A percentile compares a stretch with the other conserved stretches of the same genome.
These are phyloP conservation scores for Bocquillonia castaneifolia DNA, from an alignment of 441 rosid species.

Conservation along the genomic window DNA sequence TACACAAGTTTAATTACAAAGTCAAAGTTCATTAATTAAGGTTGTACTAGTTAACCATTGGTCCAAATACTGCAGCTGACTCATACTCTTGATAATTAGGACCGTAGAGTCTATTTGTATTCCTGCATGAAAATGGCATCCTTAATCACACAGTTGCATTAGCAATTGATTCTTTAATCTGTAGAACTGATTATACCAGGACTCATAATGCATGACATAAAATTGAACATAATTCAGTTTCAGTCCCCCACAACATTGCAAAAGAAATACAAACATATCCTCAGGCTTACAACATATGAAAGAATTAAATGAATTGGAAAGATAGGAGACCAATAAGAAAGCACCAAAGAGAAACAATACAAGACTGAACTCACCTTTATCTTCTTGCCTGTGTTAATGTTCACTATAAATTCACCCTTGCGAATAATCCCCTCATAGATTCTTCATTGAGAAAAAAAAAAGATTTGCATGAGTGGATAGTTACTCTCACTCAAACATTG, in stretches of 20 bases:
- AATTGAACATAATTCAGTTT: neutral
- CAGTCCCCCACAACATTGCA: neutral
- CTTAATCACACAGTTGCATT: neutral
- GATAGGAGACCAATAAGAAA: neutral
- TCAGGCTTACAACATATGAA: neutral
- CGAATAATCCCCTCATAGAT: conserved; percentile 88
- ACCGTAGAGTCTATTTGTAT: neutral
- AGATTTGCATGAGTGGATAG: conserved; percentile 12
- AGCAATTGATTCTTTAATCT: neutral
- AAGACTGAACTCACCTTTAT: conserved; percentile 60
- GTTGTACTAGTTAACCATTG: too few species aligned
- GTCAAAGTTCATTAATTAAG: too few species aligned
- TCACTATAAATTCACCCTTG: conserved; percentile 87
- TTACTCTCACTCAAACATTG: neutral
- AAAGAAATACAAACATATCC: neutral
- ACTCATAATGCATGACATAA: neutral
- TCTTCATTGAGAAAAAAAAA: conserved; percentile 44
- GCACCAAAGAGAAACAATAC: neutral
- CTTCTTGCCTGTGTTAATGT: conserved; percentile 90
- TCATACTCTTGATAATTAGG: neutral
- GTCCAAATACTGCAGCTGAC: neutral
- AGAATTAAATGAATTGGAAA: neutral
- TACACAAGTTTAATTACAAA: too few species aligned
- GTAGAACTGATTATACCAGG: neutral
- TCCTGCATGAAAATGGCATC: neutral